Percentiles rank a stretch among this genome's conserved stretches.
Evolutionary conservation across 345 rosid species (phyloP).

Genomic region (Geranium brycei): DNA sequence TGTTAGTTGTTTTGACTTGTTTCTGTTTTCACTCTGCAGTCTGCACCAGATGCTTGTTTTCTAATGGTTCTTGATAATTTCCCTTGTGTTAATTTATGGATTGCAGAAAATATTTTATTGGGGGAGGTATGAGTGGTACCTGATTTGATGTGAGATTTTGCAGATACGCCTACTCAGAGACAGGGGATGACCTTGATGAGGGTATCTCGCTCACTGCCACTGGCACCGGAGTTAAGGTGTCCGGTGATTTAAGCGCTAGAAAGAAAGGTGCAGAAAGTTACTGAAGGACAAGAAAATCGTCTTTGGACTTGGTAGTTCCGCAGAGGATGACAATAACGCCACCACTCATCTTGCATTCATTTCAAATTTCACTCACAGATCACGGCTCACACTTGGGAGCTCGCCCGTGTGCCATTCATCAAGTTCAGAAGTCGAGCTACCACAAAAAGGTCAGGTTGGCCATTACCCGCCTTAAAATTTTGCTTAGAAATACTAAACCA

Average conservation of each 20-base stretch:
- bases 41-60: too few species aligned
- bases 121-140: too few species aligned
- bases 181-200: constrained; percentile 26
- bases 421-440: too few species aligned
- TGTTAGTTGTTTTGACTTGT: not conserved
- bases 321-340: constrained; percentile 23
- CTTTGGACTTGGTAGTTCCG: constrained; percentile 20
- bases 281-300: constrained; percentile 14
- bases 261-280: constrained; percentile 23
- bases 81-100: too few species aligned
- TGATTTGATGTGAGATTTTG: constrained; percentile 2
- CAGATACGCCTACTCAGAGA: constrained; percentile 28
- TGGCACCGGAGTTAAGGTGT: constrained; percentile 19
- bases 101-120: not conserved
- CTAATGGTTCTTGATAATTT: too few species aligned
- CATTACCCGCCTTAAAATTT: too few species aligned
- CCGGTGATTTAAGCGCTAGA: constrained; percentile 23
- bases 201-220: constrained; percentile 19
- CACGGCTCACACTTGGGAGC: too few species aligned
- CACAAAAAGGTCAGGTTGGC: too few species aligned
- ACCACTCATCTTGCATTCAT: not conserved
- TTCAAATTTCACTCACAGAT: not conserved
- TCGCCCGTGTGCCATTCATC: too few species aligned
- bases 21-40: not conserved
- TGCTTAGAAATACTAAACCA: too few species aligned